These are phyloP conservation scores for Backusella tarrabulga DNA, from an alignment of 192 early-diverging fungal genomes.

Conservation along the genomic window DNA sequence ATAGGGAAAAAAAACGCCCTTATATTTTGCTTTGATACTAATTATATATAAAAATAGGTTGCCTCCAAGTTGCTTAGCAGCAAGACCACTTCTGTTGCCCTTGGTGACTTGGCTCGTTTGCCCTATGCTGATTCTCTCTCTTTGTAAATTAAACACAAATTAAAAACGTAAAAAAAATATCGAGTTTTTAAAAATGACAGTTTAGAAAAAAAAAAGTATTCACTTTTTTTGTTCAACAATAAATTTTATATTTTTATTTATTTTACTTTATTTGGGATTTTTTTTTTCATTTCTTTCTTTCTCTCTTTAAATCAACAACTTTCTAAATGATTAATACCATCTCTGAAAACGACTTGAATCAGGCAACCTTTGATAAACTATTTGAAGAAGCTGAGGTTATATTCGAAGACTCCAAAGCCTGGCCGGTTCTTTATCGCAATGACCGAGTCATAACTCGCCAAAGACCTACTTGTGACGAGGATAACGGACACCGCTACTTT, in stretches of 20 bases:
- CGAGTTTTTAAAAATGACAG: not conserved
- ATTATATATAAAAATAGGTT: slow-evolving; percentile 33
- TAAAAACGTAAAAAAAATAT: not conserved
- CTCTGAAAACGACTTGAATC: not conserved
- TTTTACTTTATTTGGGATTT: not conserved
- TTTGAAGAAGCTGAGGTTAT: not conserved
- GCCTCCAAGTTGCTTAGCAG: slow-evolving; percentile 61
- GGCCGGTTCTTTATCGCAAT: not conserved
- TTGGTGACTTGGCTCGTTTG: slow-evolving; percentile 68
- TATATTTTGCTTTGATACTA: not conserved
- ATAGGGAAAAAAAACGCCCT: not conserved
- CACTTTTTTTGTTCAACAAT: not conserved
- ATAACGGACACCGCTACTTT: not conserved
- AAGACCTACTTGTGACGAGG: not conserved
- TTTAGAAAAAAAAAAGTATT: not conserved
- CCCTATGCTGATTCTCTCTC: slow-evolving; percentile 77
- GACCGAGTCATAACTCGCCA: not conserved
- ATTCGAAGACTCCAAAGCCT: not conserved
- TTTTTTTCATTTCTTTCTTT: not conserved
- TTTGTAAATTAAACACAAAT: slow-evolving; percentile 29
- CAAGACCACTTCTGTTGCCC: slow-evolving; percentile 76
- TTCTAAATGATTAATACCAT: not conserved
- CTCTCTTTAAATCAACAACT: not conserved
- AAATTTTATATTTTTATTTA: slow-evolving; percentile 2
- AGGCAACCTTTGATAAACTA: not conserved